Evolutionary conservation across 176 grass and related monocot genomes (phyloP).

Genomic region (Areca catechu): DNA sequence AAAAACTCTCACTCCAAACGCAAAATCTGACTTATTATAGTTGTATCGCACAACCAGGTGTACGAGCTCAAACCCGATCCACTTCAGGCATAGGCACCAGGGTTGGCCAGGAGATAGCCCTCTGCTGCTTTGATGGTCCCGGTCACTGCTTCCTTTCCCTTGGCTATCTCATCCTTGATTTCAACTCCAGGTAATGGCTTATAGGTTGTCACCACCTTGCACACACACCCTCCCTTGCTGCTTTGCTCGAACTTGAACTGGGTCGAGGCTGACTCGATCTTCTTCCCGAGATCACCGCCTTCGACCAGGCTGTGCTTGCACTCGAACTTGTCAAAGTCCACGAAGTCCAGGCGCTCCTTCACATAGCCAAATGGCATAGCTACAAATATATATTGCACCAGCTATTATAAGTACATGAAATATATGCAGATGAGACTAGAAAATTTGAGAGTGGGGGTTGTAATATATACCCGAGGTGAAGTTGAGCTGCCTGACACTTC

Average conservation of each 20-base stretch:
- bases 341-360: conserved; percentile 58
- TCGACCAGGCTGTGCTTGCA: conserved; percentile 45
- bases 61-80: too few species aligned
- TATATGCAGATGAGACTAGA: too few species aligned
- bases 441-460: too few species aligned
- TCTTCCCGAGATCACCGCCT: conserved; percentile 49
- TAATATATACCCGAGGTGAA: conserved; percentile 48
- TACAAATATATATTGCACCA: conserved; percentile 5
- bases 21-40: too few species aligned
- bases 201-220: conserved; percentile 37
- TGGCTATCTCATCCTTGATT: conserved; percentile 24
- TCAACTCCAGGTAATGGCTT: conserved; percentile 37
- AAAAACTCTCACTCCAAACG: too few species aligned
- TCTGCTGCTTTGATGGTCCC: conserved; percentile 44
- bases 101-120: conserved; percentile 32
- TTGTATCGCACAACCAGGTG: too few species aligned
- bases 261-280: conserved; percentile 26
- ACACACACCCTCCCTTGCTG: conserved; percentile 37
- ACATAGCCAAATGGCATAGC: conserved; percentile 34
- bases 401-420: too few species aligned
- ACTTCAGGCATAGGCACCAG: too few species aligned
- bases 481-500: conserved; percentile 77
- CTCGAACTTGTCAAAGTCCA: conserved; percentile 52
- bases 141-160: conserved; percentile 38
- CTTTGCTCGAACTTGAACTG: conserved; percentile 57